Conservation (phyloP, 148 eudicot species). For the Vaccinium vitisidaea region DNA sequence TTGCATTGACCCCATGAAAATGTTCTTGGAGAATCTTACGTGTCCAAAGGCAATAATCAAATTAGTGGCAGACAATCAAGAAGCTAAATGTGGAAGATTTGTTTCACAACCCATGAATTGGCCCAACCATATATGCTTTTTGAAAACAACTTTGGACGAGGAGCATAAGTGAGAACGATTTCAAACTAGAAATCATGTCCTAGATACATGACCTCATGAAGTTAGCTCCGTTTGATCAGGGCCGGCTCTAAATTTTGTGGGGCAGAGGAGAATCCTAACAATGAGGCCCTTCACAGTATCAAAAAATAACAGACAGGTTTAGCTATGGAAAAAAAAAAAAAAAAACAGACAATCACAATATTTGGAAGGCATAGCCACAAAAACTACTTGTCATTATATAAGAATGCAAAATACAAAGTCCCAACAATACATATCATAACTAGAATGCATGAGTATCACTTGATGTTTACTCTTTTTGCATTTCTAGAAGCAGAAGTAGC, state of each 20-base stretch:
- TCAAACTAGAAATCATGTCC: not conserved
- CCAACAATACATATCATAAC: too few relatives aligned
- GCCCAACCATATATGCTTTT: not conserved
- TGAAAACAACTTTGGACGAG: not conserved
- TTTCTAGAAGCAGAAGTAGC: too few relatives aligned
- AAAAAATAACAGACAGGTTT: too few relatives aligned
- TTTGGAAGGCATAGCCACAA: too few relatives aligned
- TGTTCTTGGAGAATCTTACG: not conserved
- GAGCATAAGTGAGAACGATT: not conserved
- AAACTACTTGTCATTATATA: too few relatives aligned
- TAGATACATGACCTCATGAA: not conserved
- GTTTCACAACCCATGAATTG: not conserved
- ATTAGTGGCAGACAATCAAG: conserved; percentile 9
- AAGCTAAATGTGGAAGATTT: not conserved
- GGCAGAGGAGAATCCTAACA: too few relatives aligned
- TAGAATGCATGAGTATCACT: too few relatives aligned
- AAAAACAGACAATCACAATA: too few relatives aligned
- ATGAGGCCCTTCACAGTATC: too few relatives aligned
- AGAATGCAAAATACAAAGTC: too few relatives aligned
- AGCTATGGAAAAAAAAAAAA: too few relatives aligned
- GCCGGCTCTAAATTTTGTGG: not conserved
- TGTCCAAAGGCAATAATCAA: conserved; percentile 11
- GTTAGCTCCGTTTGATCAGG: not conserved
- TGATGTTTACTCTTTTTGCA: too few relatives aligned
- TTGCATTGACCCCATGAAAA: conserved; percentile 5